phyloP scores from a whole-genome alignment of 495 filamentous ascomycete species.

The Aspergillus homomorphus region DNA sequence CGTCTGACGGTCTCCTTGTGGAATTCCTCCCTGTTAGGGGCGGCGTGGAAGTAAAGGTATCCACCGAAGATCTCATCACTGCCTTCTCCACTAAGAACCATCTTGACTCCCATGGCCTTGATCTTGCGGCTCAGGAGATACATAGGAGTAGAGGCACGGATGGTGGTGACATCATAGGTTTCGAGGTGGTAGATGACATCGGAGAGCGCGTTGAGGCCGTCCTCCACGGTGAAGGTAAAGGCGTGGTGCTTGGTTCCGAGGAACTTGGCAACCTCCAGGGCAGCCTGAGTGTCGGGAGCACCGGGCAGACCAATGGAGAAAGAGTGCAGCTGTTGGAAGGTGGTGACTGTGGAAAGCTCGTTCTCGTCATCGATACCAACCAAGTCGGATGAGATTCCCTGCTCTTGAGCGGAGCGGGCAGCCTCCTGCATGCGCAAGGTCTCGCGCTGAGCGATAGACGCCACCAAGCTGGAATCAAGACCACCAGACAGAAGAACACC shows the following conservation, averaged over 20 bases:
- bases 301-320: constrained; percentile 95
- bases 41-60: constrained; percentile 97
- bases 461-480: constrained; percentile 91
- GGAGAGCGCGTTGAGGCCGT: constrained; percentile 90
- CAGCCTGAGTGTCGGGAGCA: constrained; percentile 86
- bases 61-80: constrained; percentile 97
- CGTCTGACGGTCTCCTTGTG: constrained; percentile 89
- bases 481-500: constrained; percentile 94
- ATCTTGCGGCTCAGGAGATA: constrained; percentile 96
- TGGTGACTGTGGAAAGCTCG: constrained; percentile 84
- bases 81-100: constrained; percentile 96
- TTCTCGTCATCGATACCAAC: constrained; percentile 93
- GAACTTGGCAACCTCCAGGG: constrained; percentile 86
- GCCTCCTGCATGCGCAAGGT: constrained; percentile 69
- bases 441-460: constrained; percentile 92
- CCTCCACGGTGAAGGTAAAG: constrained; percentile 96
- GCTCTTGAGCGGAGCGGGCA: constrained; percentile 21
- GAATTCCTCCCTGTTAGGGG: constrained; percentile 85
- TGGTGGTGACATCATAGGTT: constrained; percentile 96
- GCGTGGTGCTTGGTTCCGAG: constrained; percentile 95
- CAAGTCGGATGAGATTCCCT: constrained; percentile 52
- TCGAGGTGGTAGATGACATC: constrained; percentile 98
- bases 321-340: constrained; percentile 90
- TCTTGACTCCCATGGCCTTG: constrained; percentile 98
- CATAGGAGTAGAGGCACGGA: constrained; percentile 98